These are phyloP conservation scores for Scenedesmus sp. DNA, from an alignment of 163 green algal species.

Conservation along the genomic window DNA sequence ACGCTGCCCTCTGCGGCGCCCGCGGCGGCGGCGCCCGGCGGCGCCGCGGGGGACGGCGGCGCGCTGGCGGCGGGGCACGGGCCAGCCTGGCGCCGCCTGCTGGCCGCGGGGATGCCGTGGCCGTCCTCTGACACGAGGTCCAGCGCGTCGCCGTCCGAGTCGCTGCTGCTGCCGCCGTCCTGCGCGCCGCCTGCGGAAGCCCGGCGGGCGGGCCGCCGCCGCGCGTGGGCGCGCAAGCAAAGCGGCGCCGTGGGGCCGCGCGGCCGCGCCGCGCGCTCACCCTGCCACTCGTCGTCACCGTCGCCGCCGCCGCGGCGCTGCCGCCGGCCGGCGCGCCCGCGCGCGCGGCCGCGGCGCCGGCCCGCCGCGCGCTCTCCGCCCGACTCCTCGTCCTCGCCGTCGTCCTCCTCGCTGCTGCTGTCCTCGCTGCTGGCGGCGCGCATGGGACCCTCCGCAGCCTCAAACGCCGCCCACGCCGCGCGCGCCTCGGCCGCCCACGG, in stretches of 20 bases:
- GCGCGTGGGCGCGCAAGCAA: too few relatives aligned
- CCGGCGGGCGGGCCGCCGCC: too few relatives aligned
- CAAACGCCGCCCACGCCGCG: not conserved
- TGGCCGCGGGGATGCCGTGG: too few relatives aligned
- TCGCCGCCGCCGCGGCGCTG: not conserved
- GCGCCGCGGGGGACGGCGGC: too few relatives aligned
- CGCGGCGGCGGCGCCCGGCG: too few relatives aligned
- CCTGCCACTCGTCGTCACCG: not conserved
- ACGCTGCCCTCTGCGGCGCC: too few relatives aligned
- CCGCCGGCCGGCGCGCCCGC: not conserved
- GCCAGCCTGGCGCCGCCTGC: too few relatives aligned
- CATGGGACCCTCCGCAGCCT: not conserved
- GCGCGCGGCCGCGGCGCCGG: too few relatives aligned
- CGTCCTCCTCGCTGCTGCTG: not conserved
- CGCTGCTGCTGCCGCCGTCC: conserved; percentile 1
- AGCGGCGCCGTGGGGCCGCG: not conserved
- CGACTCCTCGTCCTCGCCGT: not conserved
- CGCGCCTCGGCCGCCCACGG: not conserved
- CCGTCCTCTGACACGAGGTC: not conserved
- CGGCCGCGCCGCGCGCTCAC: not conserved
- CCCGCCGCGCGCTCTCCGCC: too few relatives aligned
- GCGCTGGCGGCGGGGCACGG: too few relatives aligned
- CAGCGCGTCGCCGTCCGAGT: not conserved
- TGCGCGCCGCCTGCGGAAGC: too few relatives aligned
- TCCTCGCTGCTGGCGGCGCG: not conserved